A percentile compares a stretch with the other conserved stretches of the same genome.
These are phyloP conservation scores for Aspergillus sp. DNA, from an alignment of 2,329 filamentous ascomycete genomes.

Conservation along the genomic window DNA sequence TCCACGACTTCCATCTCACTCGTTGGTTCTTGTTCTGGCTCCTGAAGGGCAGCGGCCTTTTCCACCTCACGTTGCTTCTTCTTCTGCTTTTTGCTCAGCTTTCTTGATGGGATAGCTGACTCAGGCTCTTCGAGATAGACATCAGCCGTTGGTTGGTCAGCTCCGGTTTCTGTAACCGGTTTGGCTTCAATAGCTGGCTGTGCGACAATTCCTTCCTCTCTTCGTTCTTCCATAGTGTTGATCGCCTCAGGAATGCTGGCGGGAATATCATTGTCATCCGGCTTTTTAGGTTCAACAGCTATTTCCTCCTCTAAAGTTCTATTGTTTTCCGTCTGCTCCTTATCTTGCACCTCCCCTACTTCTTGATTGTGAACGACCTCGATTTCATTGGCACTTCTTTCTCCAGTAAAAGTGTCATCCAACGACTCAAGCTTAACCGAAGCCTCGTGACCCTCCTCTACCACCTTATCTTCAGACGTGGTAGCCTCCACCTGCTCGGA, in stretches of 20 bases:
- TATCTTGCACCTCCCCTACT: background rate
- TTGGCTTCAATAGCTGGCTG: background rate
- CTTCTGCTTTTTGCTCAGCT: conserved; percentile 29
- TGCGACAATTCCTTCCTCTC: conserved; percentile 19
- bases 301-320: background rate
- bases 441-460: conserved; percentile 1
- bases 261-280: background rate
- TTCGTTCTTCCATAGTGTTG: background rate
- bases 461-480: conserved; percentile 4
- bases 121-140: conserved; percentile 9
- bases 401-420: conserved; percentile 3
- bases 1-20: background rate
- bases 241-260: background rate
- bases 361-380: background rate
- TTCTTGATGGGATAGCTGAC: conserved; percentile 11
- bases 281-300: background rate
- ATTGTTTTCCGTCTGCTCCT: background rate
- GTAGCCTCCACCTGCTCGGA: conserved; percentile 15
- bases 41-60: conserved; percentile 1
- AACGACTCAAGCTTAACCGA: conserved; percentile 4
- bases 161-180: conserved; percentile 2
- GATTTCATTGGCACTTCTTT: background rate
- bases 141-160: conserved; percentile 1
- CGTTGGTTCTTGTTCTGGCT: conserved; percentile 2
- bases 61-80: conserved; percentile 26